Evolutionary conservation across 169 alveolate genomes (phyloP).

Genomic region (Condylostoma magnum): DNA sequence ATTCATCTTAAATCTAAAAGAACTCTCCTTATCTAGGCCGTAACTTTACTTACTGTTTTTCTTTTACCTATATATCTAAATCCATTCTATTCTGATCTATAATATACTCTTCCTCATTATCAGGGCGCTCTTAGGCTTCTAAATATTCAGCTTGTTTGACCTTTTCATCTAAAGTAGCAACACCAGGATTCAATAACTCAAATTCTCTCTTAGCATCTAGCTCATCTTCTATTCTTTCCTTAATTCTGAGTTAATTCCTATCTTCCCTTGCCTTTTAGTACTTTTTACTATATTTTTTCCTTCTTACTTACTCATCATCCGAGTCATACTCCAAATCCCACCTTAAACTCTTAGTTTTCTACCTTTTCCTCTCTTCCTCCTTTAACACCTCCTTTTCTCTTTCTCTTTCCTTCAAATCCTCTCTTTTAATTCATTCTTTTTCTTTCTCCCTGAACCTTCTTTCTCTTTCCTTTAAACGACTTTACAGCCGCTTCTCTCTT

Average conservation of each 20-base stretch:
- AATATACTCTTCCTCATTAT: conserved; percentile 13
- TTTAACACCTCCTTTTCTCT: conserved; percentile 30
- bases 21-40: not conserved
- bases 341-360: conserved; percentile 41
- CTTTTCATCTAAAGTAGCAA: conserved; percentile 29
- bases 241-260: conserved; percentile 34
- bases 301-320: conserved; percentile 38
- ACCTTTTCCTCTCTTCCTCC: conserved; percentile 40
- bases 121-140: not conserved
- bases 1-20: not conserved
- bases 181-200: conserved; percentile 23
- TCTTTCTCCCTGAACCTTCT: conserved; percentile 43
- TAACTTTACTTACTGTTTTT: not conserved
- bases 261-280: conserved; percentile 37
- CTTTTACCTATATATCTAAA: not conserved
- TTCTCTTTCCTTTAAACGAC: conserved; percentile 34
- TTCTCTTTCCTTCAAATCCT: conserved; percentile 46
- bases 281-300: conserved; percentile 29
- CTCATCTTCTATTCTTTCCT: conserved; percentile 54
- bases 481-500: conserved; percentile 38
- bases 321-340: conserved; percentile 47
- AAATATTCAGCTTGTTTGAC: conserved; percentile 21
- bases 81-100: conserved; percentile 13
- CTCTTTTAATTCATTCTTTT: conserved; percentile 49
- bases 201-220: conserved; percentile 11